Conservation (phyloP, 345 rosid genomes). For the Cardamine resedifolia region DNA sequence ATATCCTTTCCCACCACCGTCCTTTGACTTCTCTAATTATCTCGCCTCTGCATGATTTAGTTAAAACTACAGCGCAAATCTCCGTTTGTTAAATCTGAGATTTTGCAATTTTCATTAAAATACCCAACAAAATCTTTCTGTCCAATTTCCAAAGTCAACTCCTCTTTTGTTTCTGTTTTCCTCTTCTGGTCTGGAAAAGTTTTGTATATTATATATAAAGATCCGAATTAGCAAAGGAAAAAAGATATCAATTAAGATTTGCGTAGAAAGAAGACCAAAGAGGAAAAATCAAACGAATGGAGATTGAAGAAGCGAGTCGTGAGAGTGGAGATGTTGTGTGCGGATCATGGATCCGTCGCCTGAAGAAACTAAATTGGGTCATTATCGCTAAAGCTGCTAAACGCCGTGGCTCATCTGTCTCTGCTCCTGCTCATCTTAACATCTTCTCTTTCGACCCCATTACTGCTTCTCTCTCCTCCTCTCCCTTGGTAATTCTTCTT, state of each 20-base stretch:
- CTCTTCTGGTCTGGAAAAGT: not conserved
- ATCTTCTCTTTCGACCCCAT: slow-evolving; percentile 81
- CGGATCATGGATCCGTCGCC: slow-evolving; percentile 93
- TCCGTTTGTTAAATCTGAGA: slow-evolving; percentile 16
- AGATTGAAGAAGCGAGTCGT: slow-evolving; percentile 48
- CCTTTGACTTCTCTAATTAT: slow-evolving; percentile 24
- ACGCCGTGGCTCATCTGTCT: slow-evolving; percentile 34
- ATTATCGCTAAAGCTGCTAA: slow-evolving; percentile 67
- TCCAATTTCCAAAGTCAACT: slow-evolving; percentile 36
- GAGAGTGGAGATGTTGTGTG: slow-evolving; percentile 54
- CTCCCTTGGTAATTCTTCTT: slow-evolving; percentile 57
- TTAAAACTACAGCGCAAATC: slow-evolving; percentile 13
- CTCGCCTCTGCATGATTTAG: not conserved
- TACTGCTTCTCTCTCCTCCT: slow-evolving; percentile 60
- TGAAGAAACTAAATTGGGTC: slow-evolving; percentile 64
- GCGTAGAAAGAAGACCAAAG: not conserved
- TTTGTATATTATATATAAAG: slow-evolving; percentile 22
- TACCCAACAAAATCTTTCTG: slow-evolving; percentile 16
- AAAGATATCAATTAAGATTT: not conserved
- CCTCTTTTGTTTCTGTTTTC: slow-evolving; percentile 12
- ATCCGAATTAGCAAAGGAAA: slow-evolving; percentile 1
- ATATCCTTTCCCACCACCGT: slow-evolving; percentile 30
- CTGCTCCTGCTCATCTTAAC: slow-evolving; percentile 57
- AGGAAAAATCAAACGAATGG: slow-evolving; percentile 16
- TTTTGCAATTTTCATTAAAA: slow-evolving; percentile 9